Evolutionary conservation across 1,284 basidiomycete genomes (phyloP), one percentile per base, ranked within the genome.

Genomic region (Marasmius tenuissimus): DNA sequence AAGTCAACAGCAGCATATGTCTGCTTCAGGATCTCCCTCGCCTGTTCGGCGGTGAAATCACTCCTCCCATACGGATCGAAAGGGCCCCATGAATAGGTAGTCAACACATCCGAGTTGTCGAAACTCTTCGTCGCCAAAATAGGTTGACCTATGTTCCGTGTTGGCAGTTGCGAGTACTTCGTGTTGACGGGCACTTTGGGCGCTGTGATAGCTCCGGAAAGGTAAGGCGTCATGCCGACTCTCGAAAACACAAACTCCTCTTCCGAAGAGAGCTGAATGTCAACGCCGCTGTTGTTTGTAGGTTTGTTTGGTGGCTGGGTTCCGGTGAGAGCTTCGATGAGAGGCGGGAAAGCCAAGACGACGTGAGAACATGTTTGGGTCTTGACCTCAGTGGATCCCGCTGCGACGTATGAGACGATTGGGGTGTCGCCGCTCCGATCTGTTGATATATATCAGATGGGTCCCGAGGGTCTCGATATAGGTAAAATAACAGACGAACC

Each of bases 141-240:
- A 2, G 58, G 58, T 42, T 54, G 47, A 11, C 34, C 55, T 34
- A 56, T 53, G 7, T 54, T 49, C 35, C 55, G 48, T 2, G 53
- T 45, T 10, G 58, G 58, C 3, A 37, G 14, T 59, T 62, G 54
- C 8, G 49, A 27, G 27, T 57, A 63, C 9, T 14, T 58, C 34
- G 39, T 59, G 42, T 14, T 52, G 35, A 37, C 51, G 52, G 22
- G 53, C 33, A 37, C 50, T 27, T 34, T 55, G 48, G 54, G 57
- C 59, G 14, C 40, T 37, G 39, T 18, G 16, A 63, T 38, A 16
- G 61, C 61, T 12, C 51, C 48, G 8, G 61, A 47, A 52, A 58
- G 59, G 39, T 63, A 63, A 16, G 53, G 54, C 10, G 61, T 60
- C 4, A 63, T 59, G 14, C 54, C 61, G n/a, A 63, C 58, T 42